Evolutionary conservation across 2,329 filamentous ascomycete species (phyloP), one percentile per base, ranked within the genome.

Genomic region (Sarocladiaceae sp.): DNA sequence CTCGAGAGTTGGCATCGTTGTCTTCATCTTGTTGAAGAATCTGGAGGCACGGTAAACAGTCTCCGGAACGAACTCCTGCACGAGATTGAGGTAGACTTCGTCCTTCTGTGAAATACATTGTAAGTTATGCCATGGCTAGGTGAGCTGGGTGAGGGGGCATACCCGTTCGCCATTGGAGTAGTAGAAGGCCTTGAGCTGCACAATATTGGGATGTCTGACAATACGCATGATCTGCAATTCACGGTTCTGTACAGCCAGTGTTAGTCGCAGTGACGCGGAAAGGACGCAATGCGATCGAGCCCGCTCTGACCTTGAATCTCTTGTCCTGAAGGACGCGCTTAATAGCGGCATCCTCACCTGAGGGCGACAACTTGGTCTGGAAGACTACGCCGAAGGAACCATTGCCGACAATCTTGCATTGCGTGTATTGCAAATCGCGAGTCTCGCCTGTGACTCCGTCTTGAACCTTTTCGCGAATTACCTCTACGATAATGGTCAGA

Each of bases 11-110:
- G 93, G 93, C 93, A 98, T 98, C 44, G 91, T 96, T 6, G 90
- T 95, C 82, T 97, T 98, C 84, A 97, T 85, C 75, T 98, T 98
- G 78, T 94, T 97, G 78, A 98, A 98, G 72, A 96, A 97, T 59
- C 93, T 84, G 51, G 93, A 97, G 33, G 93, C 93, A 60, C 93
- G 84, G 68, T 98, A 98, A 43, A 98, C 93, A 11, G 93, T 98
- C 73, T 98, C 93, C 42, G 93, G 93, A 41, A 98, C 93, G 59
- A 89, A 98, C 65, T 98, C 93, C 65, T 97, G 88, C 43, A 98
- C 91, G 49, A 98, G 78, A 62, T 98, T 98, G 54, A 98, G 83
- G 66, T 97, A 98, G 29, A 98, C 93, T 70, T 98, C 93, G 66
- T 98, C 93, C 74, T 96, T 91, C 86, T 93, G 54, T 34, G n/a